Evolutionary conservation across 176 grass and related monocot species (phyloP).

Genomic region (Echinochloa phyllopogon): DNA sequence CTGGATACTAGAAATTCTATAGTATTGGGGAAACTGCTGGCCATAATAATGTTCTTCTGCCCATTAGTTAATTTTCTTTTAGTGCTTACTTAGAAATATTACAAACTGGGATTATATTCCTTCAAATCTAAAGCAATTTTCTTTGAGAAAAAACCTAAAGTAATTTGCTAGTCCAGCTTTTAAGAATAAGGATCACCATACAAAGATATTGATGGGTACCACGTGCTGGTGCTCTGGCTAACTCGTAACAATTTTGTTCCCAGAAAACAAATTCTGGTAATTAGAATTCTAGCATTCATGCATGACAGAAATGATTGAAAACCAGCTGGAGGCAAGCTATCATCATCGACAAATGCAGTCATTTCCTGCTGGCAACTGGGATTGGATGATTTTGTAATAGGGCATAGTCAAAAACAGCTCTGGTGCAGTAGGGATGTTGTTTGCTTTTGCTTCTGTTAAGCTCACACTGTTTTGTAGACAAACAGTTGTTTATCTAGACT

Average conservation of each 20-base stretch:
- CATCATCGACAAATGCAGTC: not conserved
- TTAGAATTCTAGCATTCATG: not conserved
- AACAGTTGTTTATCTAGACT: slow-evolving; percentile 7
- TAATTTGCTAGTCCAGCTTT: not conserved
- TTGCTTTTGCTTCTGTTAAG: slow-evolving; percentile 8
- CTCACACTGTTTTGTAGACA: not conserved
- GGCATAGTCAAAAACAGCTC: not conserved
- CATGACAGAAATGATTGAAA: not conserved
- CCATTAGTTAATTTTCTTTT: not conserved
- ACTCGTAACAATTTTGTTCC: not conserved
- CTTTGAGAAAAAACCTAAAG: not conserved
- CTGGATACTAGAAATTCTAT: not conserved
- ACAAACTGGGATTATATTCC: not conserved
- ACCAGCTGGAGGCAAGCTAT: not conserved
- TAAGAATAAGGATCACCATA: not conserved
- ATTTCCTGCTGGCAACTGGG: not conserved
- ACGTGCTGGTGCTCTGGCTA: not conserved
- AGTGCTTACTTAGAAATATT: not conserved
- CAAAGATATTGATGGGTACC: not conserved
- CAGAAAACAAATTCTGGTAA: not conserved
- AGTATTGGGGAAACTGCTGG: not conserved
- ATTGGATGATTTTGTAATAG: not conserved
- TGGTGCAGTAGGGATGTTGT: not conserved
- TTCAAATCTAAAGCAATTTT: not conserved
- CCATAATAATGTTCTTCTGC: not conserved